A percentile compares a stretch with the other conserved stretches of the same genome.
Evolutionary conservation across 352 stramenopile species (phyloP).

Genomic region (Pythium volutum): DNA sequence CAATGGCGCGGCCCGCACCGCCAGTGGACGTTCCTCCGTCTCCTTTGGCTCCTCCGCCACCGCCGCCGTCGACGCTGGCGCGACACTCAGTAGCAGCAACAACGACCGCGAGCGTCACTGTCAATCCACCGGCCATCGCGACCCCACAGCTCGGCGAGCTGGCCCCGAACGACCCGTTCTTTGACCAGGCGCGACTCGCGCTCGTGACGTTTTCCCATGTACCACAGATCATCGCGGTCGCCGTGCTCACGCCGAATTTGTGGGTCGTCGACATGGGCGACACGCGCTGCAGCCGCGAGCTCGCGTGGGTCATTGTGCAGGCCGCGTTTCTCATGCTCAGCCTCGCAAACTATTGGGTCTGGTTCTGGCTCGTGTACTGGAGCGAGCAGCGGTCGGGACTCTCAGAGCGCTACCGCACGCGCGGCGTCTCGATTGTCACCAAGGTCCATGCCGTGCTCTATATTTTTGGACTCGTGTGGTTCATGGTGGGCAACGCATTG

Average conservation of each 20-base stretch:
- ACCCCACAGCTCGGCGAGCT: slow-evolving; percentile 15
- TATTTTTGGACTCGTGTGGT: slow-evolving; percentile 24
- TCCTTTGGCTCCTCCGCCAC: neutral
- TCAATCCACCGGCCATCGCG: slow-evolving; percentile 11
- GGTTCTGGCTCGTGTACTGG: slow-evolving; percentile 29
- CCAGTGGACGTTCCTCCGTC: neutral
- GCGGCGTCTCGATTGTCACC: slow-evolving; percentile 10
- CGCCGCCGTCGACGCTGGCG: neutral
- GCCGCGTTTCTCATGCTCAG: slow-evolving; percentile 19
- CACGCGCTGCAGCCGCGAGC: slow-evolving; percentile 19
- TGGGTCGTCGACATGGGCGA: slow-evolving; percentile 22
- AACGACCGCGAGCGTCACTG: neutral
- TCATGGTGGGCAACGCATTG: slow-evolving; percentile 25
- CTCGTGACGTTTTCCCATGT: slow-evolving; percentile 18
- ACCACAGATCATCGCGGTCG: slow-evolving; percentile 19
- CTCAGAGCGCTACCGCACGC: slow-evolving; percentile 4
- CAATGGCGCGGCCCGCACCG: neutral
- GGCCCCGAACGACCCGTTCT: slow-evolving; percentile 26
- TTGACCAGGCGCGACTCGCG: slow-evolving; percentile 16
- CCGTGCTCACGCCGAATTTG: slow-evolving; percentile 17
- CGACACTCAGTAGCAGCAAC: neutral
- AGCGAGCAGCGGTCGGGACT: slow-evolving; percentile 6
- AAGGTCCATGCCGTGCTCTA: slow-evolving; percentile 25
- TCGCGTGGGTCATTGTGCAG: slow-evolving; percentile 25
- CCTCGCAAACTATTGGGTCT: slow-evolving; percentile 24